Evolutionary conservation across 306 rosid species (phyloP).

Genomic region (Castanea sativa): DNA sequence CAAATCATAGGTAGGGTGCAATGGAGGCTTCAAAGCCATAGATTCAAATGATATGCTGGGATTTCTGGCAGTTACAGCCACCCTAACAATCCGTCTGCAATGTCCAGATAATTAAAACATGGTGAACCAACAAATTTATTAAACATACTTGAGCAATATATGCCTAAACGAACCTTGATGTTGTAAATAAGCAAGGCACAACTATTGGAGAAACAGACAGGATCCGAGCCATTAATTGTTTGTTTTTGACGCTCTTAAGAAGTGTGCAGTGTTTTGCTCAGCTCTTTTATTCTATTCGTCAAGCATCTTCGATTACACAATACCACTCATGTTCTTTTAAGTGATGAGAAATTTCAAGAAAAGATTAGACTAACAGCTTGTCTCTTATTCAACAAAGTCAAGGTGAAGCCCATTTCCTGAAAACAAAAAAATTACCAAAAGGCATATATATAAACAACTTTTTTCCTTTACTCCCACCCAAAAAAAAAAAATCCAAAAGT

Average conservation of each 20-base stretch:
- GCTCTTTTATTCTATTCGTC: neutral
- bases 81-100: constrained; percentile 44
- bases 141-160: neutral
- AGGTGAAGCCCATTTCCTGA: too few relatives aligned
- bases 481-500: neutral
- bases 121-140: neutral
- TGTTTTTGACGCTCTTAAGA: neutral
- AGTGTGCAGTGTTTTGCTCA: neutral
- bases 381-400: too few relatives aligned
- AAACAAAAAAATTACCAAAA: neutral
- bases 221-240: neutral
- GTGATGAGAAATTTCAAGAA: neutral
- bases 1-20: constrained; percentile 90
- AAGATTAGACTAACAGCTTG: neutral
- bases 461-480: neutral
- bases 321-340: too few relatives aligned
- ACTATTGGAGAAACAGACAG: neutral
- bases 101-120: constrained; percentile 10
- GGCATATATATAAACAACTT: neutral
- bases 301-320: neutral
- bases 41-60: constrained; percentile 41
- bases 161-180: neutral
- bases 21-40: constrained; percentile 63
- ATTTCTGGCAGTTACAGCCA: constrained; percentile 46
- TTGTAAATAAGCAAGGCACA: neutral